Evolutionary conservation across 257 asterid genomes (phyloP), one percentile per base, ranked within the genome.

Genomic region (Capsicum baccatum): DNA sequence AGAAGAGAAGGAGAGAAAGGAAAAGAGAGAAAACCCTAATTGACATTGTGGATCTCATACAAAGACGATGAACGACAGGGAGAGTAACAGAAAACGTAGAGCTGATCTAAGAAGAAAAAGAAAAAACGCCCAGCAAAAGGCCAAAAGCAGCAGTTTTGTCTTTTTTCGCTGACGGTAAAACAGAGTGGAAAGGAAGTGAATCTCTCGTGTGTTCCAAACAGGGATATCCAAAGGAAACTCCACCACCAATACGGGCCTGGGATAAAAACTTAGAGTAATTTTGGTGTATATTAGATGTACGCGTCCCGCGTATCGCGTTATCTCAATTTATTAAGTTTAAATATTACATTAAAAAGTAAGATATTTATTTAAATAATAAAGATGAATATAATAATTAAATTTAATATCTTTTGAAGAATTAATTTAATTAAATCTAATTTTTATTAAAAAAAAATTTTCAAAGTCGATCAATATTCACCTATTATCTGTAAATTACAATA

Each of bases 11-110:
- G 66, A 78, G 16, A 26, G 33, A 2, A 2, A 78, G 33, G 16
- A 78, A 55, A 33, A 52, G 11, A 26, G 63, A 52, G 48, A 26
- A 52, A 78, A 78, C 33, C 82, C 64, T 78, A 78, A 54, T 78
- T 33, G 82, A 14, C 82, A 78, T 78, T 78, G 47, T 54, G 7
- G 66, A 78, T 71, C 58, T 47, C 57, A 52, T 35, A 14, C 39
- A 12, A 21, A 62, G 17, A 21, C 19, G 68, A 62, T 55, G 37
- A 62, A 19, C 15, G 59, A 70, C 16, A 16, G 35, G 35, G 44
- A 64, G 17, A 71, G 17, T 73, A 73, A 11, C 59, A 74, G 16
- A 54, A 54, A 54, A 54, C 54, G 66, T 8, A 54, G 33, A 78
- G 48, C 63, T 54, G 82, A 78, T 64, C 82, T 78, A 21, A 74